Base-by-base conservation (phyloP, 352 stramenopile genomes). In the Phytophthora cactorum region DNA sequence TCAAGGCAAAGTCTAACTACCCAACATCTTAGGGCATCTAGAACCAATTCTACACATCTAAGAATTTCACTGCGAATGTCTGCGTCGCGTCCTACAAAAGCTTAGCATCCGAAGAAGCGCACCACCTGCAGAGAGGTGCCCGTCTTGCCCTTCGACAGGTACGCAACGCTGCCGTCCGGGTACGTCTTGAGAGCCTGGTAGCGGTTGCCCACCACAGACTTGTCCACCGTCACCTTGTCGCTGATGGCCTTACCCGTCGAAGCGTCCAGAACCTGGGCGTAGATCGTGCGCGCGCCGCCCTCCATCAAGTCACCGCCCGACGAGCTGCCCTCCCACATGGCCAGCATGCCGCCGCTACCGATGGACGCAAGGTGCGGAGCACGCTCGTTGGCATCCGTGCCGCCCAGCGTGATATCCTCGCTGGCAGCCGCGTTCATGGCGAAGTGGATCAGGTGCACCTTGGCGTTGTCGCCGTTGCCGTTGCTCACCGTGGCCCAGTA, bases 151-250 rank as follows among this genome's bases (percentile, higher is more conserved):
- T 79, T 86, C 32, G 77, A 83, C 50, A 88, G 34, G 68, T 88
- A 86, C 10, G 75, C 81, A 6, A 88, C 78, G 4, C 66, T 81
- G 43, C 81, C 79, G 44, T 90, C 77, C 22, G 78, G 72, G 63
- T 69, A 86, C 34, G 56, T 61, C 50, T 80, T 84, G 56, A 90
- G 69, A 34, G 78, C 82, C 69, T 89, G 80, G 74, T 88, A 90
- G 10, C 80, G 74, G 64, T 91, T 90, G 60, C 82, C 82, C 51
- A 77, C 63, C 47, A 88, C 71, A 9, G 65, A 65, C 10, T 61
- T 70, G 45, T 78, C 77, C 15, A 90, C 71, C 17, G 72, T 79
- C 36, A 81, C 70, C 17, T 77, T 78, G 1, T 74, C 63, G 53
- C 82, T 86, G 59, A 88, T 75, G 27, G 74, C 45, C 17, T 71